phyloP scores from a whole-genome alignment of 2,329 filamentous ascomycete genomes.

The Coleophoma eucalyptorum region DNA sequence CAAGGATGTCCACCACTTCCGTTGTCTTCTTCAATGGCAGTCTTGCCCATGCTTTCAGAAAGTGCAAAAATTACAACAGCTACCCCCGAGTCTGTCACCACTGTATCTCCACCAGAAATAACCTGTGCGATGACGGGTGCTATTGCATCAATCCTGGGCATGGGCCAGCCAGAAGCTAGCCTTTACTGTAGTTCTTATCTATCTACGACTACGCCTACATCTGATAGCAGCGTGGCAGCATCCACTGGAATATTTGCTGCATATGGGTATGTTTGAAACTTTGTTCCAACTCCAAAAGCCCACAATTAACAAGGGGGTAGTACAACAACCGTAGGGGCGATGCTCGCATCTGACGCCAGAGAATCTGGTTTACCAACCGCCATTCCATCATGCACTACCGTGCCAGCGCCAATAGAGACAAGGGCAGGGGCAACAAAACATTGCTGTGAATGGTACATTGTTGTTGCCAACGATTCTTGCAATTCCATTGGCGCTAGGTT shows the following conservation, averaged over 20 bases:
- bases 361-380: not conserved
- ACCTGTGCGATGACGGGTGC: not conserved
- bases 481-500: not conserved
- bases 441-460: not conserved
- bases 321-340: too few relatives aligned
- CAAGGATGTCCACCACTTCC: not conserved
- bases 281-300: not conserved
- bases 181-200: conserved; percentile 1
- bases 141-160: not conserved
- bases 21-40: not conserved
- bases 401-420: not conserved
- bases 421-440: not conserved
- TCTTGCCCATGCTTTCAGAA: not conserved
- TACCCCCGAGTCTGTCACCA: not conserved
- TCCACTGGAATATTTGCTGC: not conserved
- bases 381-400: not conserved
- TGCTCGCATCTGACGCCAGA: not conserved
- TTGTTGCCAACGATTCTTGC: not conserved
- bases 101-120: not conserved
- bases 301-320: too few relatives aligned
- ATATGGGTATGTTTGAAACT: not conserved
- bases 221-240: not conserved
- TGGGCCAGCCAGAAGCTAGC: not conserved
- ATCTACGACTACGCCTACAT: not conserved
- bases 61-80: not conserved